These are phyloP conservation scores for Neurospora sublineolata DNA, from an alignment of 495 filamentous ascomycete genomes.

Conservation along the genomic window DNA sequence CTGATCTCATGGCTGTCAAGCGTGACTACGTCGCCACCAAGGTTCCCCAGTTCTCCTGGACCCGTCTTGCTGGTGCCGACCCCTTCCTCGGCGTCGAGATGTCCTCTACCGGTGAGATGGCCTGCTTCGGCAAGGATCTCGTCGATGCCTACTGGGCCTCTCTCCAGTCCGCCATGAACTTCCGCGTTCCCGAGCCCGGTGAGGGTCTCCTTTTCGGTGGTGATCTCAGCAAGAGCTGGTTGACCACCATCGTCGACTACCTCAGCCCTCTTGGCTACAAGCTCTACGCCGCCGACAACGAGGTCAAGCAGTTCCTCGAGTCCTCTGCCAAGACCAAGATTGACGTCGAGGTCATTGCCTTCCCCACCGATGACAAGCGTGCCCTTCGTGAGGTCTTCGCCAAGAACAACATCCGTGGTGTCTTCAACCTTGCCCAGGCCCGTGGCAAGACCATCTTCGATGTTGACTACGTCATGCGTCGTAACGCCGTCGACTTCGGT, in stretches of 20 bases:
- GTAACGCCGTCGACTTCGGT: constrained; percentile 96
- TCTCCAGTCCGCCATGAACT: constrained; percentile 97
- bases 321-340: constrained; percentile 50
- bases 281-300: constrained; percentile 70
- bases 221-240: constrained; percentile 50
- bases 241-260: constrained; percentile 70
- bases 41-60: constrained; percentile 98
- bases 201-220: constrained; percentile 92
- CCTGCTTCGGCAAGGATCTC: constrained; percentile 92
- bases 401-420: constrained; percentile 91
- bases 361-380: constrained; percentile 92
- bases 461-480: constrained; percentile 96
- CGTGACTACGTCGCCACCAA: constrained; percentile 92
- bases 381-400: constrained; percentile 90
- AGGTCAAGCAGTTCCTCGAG: constrained; percentile 77
- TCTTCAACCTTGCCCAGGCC: constrained; percentile 85
- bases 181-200: constrained; percentile 84
- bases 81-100: constrained; percentile 98
- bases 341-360: constrained; percentile 83
- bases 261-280: constrained; percentile 85
- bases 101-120: constrained; percentile 93
- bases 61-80: constrained; percentile 92
- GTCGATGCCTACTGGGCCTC: constrained; percentile 97
- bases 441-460: constrained; percentile 77
- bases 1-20: constrained; percentile 78